Evolutionary conservation across 2,329 filamentous ascomycete species (phyloP), one percentile per base, ranked within the genome.

Genomic region (Aspergillus brunneoviolaceus): DNA sequence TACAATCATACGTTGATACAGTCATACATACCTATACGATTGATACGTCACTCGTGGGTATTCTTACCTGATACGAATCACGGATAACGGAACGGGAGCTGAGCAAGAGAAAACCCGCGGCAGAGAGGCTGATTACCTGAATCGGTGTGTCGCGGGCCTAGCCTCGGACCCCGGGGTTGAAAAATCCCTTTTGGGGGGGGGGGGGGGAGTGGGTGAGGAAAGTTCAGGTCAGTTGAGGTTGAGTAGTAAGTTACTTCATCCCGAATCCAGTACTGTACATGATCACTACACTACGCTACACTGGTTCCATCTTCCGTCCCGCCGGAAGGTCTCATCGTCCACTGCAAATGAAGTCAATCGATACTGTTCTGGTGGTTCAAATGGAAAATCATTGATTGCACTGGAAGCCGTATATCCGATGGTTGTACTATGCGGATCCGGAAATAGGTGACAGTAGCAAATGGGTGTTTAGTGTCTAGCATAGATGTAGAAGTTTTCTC

Each of bases 161-260:
- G 60, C 48, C 60, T 66, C 65, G 64, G 65, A 63, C 59, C 61
- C 66, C 65, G 65, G 65, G 65, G 65, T 55, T 55, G 51, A 60
- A 60, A 65, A 60, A 55, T 48, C 54, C 55, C 55, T 51, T 57
- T n/a, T 47, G 35, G 57, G 42, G 42, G 42, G 35, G 57, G 42
- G 42, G 42, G 42, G 12, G 19, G 39, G 19, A 19, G 19, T 19
- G 19, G 19, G 55, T 2, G 54, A 33, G 51, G 53, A 58, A 60
- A 64, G 61, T 64, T 60, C 57, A 51, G 4, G 11, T 14, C 60
- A 55, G 55, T 62, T 16, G 45, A 56, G 56, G n/a, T 29, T 55
- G 48, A 62, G 55, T 60, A n/a, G n/a, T n/a, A n/a, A 62, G 55
- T 60, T 60, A 27, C 55, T 49, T 60, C 53, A 59, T 52, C 57